phyloP scores from a whole-genome alignment of 441 rosid species.

The Sinapis alba region DNA sequence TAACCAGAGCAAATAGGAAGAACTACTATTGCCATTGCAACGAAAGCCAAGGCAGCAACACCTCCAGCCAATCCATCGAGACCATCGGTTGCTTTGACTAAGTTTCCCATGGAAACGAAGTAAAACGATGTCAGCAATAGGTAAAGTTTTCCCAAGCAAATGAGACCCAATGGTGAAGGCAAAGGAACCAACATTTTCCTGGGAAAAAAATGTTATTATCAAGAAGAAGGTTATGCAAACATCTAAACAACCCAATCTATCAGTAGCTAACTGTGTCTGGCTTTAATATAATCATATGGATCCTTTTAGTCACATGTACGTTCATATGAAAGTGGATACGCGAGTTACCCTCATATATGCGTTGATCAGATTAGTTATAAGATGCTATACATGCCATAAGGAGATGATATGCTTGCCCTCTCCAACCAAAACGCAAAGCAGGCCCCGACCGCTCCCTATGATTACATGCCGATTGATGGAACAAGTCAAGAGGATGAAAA shows the following conservation, averaged over 20 bases:
- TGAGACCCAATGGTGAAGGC: constrained; percentile 81
- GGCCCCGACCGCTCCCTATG: constrained; percentile 75
- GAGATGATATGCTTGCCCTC: constrained; percentile 60
- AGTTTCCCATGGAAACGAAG: constrained; percentile 87
- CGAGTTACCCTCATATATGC: constrained; percentile 61
- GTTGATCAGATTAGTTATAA: constrained; percentile 78
- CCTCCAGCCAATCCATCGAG: constrained; percentile 94
- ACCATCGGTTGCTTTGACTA: constrained; percentile 72
- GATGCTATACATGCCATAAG: constrained; percentile 99
- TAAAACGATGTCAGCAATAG: constrained; percentile 67
- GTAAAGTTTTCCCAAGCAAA: constrained; percentile 74
- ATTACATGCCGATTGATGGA: constrained; percentile 20
- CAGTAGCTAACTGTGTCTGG: neutral
- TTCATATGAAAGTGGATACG: constrained; percentile 61
- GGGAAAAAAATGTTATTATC: constrained; percentile 22
- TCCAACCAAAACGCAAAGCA: constrained; percentile 87
- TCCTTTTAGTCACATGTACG: constrained; percentile 29
- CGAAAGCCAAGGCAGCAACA: constrained; percentile 76
- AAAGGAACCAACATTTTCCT: constrained; percentile 87
- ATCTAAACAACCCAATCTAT: neutral
- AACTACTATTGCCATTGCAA: constrained; percentile 87
- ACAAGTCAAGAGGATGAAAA: constrained; percentile 14
- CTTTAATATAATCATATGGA: neutral
- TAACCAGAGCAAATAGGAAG: constrained; percentile 91
- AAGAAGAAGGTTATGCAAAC: constrained; percentile 7